Percentiles rank a stretch among this genome's conserved stretches.
Evolutionary conservation across 257 asterid genomes (phyloP).

Genomic region (Solanum habrochaites): DNA sequence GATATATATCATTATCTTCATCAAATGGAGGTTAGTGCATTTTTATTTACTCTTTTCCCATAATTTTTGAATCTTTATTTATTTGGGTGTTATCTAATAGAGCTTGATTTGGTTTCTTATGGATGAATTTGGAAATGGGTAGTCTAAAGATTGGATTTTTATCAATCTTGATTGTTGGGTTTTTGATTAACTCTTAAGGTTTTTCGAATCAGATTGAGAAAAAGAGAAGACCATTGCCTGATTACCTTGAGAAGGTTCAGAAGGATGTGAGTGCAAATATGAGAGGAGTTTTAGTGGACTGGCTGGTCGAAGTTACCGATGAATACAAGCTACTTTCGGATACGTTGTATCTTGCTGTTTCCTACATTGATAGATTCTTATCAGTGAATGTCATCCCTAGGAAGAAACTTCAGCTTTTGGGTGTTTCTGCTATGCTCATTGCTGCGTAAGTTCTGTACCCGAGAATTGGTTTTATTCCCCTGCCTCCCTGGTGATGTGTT

Average conservation of each 20-base stretch:
- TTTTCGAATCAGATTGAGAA: conserved; percentile 34
- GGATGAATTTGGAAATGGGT: background rate
- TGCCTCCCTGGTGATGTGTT: background rate
- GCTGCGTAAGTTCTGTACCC: conserved; percentile 56
- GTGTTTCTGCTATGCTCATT: conserved; percentile 94
- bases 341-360: conserved; percentile 50
- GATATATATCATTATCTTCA: conserved; percentile 9
- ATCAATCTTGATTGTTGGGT: background rate
- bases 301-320: conserved; percentile 88
- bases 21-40: conserved; percentile 4
- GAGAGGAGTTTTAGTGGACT: conserved; percentile 84
- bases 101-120: background rate
- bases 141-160: background rate
- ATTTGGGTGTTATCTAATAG: background rate
- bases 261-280: conserved; percentile 63
- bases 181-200: background rate
- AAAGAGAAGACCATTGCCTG: conserved; percentile 43
- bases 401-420: conserved; percentile 80
- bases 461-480: background rate
- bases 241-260: conserved; percentile 52
- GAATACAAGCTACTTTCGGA: conserved; percentile 80
- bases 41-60: background rate
- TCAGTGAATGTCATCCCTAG: conserved; percentile 38
- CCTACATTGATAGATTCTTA: conserved; percentile 63
- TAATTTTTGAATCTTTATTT: background rate